These are phyloP conservation scores for Peniophora sp. DNA, from an alignment of 1,284 basidiomycete species.

Conservation along the genomic window DNA sequence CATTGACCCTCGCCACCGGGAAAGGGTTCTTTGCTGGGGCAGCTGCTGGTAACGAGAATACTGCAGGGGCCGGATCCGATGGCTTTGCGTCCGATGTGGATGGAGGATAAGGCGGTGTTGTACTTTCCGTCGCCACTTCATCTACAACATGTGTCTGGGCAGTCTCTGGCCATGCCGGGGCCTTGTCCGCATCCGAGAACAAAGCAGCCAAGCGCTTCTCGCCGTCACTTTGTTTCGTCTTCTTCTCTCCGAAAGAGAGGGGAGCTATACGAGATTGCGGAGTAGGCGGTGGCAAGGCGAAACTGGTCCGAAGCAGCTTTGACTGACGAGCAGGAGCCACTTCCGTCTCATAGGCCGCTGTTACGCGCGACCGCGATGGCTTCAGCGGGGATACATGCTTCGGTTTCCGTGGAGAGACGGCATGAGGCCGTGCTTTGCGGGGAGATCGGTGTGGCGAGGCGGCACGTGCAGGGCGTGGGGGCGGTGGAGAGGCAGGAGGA, in stretches of 20 bases:
- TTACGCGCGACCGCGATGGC: constrained; percentile 22
- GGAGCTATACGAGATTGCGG: constrained; percentile 42
- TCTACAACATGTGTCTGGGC: too few relatives aligned
- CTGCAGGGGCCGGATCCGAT: constrained; percentile 11
- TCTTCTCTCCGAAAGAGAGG: too few relatives aligned
- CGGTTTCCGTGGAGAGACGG: constrained; percentile 28
- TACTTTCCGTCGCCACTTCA: too few relatives aligned
- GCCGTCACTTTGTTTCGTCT: too few relatives aligned
- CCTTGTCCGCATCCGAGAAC: too few relatives aligned
- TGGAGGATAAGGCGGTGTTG: neutral
- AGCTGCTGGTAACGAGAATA: constrained; percentile 15
- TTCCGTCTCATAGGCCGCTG: constrained; percentile 62
- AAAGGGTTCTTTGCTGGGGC: constrained; percentile 32
- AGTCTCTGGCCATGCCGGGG: too few relatives aligned
- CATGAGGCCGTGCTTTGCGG: constrained; percentile 9
- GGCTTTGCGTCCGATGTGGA: neutral
- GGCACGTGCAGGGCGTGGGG: neutral
- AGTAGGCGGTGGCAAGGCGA: constrained; percentile 67
- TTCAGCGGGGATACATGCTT: constrained; percentile 23
- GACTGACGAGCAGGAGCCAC: constrained; percentile 37
- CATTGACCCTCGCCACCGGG: constrained; percentile 63
- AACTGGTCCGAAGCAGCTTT: constrained; percentile 48
- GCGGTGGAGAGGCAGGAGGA: constrained; percentile 7
- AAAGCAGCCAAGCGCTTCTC: too few relatives aligned
- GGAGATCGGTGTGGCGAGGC: constrained; percentile 9